Percentiles rank a stretch among this genome's conserved stretches.
Conservation (phyloP, 2,329 filamentous ascomycete genomes). For the Diaporthe capsici region DNA sequence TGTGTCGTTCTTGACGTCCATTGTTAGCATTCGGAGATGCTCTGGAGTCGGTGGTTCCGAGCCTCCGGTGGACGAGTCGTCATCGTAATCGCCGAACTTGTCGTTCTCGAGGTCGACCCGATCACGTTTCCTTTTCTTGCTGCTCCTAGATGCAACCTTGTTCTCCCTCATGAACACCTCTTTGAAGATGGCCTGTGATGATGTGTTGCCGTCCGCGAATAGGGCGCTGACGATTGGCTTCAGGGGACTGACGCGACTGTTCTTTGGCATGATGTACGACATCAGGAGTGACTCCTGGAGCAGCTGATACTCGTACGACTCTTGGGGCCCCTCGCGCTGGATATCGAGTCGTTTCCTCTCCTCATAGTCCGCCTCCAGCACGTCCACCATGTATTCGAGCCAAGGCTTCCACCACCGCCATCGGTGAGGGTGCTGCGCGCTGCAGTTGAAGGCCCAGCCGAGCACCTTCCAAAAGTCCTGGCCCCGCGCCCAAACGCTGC, state of each 20-base stretch:
- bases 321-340: conserved; percentile 47
- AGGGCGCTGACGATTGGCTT: conserved; percentile 75
- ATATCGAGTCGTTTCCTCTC: conserved; percentile 67
- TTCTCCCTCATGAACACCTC: conserved; percentile 80
- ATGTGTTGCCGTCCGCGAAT: conserved; percentile 74
- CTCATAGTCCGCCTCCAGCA: conserved; percentile 79
- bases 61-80: conserved; percentile 60
- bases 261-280: conserved; percentile 66
- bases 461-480: conserved; percentile 91
- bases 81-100: conserved; percentile 73
- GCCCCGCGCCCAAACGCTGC: conserved; percentile 80
- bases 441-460: conserved; percentile 96
- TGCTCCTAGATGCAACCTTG: conserved; percentile 57
- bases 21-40: conserved; percentile 51
- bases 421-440: conserved; percentile 76
- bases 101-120: conserved; percentile 71
- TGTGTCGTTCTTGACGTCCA: conserved; percentile 48
- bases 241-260: conserved; percentile 59
- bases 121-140: conserved; percentile 65
- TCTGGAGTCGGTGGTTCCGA: conserved; percentile 63
- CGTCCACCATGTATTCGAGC: conserved; percentile 84
- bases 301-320: conserved; percentile 47
- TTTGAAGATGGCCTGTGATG: conserved; percentile 68
- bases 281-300: conserved; percentile 71
- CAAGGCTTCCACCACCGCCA: conserved; percentile 88